phyloP scores from a whole-genome alignment of 768 basidiomycete species.

The Tylopilus intermedius region DNA sequence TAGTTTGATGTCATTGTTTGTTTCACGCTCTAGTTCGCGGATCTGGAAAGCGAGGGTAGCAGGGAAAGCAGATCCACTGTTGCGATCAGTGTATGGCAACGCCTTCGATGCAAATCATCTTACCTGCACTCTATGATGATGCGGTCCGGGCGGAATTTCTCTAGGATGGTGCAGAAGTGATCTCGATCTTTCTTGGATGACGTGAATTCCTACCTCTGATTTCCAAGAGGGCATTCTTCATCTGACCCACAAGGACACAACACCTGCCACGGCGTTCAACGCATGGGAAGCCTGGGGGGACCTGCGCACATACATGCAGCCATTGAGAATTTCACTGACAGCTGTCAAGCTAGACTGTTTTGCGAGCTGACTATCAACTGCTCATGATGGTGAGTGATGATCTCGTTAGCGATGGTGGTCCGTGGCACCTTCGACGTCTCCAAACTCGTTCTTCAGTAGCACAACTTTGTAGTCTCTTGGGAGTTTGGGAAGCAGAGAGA shows the following conservation, averaged over 20 bases:
- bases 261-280: conserved; percentile 48
- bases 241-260: conserved; percentile 91
- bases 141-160: conserved; percentile 79
- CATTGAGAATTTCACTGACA: conserved; percentile 91
- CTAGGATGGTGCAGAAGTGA: conserved; percentile 34
- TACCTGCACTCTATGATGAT: conserved; percentile 96
- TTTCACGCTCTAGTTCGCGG: conserved; percentile 80
- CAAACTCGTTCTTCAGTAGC: conserved; percentile 93
- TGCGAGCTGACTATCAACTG: conserved; percentile 89
- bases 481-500: conserved; percentile 75
- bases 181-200: background rate
- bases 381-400: conserved; percentile 3
- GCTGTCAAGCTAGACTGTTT: conserved; percentile 77
- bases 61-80: conserved; percentile 89
- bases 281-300: background rate
- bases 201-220: conserved; percentile 57
- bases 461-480: conserved; percentile 86
- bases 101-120: conserved; percentile 15
- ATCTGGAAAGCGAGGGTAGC: conserved; percentile 95
- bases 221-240: conserved; percentile 86
- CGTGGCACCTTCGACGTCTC: conserved; percentile 75
- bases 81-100: conserved; percentile 1
- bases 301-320: conserved; percentile 68
- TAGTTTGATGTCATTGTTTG: conserved; percentile 66
- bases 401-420: background rate